Evolutionary conservation across 768 basidiomycete genomes (phyloP).

Genomic region (Russula abietina): DNA sequence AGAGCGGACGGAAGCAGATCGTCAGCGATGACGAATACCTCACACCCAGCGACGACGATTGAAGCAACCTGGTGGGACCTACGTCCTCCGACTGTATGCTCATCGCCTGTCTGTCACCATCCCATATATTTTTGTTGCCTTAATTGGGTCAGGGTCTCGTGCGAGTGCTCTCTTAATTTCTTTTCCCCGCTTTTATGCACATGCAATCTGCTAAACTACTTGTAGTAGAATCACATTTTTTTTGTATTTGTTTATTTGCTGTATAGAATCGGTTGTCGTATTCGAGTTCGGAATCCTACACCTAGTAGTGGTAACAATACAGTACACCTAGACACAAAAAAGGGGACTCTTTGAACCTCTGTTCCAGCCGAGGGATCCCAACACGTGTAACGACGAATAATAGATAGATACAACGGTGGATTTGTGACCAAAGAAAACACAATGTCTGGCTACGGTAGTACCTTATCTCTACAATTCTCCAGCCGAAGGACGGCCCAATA

Average conservation of each 20-base stretch:
- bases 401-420: constrained; percentile 7
- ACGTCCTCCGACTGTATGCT: neutral
- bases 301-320: constrained; percentile 11
- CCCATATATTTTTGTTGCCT: neutral
- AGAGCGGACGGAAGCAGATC: constrained; percentile 62
- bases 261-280: constrained; percentile 21
- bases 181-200: neutral
- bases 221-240: constrained; percentile 22
- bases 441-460: neutral
- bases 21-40: constrained; percentile 62
- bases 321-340: neutral
- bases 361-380: neutral
- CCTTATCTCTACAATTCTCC: constrained; percentile 10
- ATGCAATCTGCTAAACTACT: constrained; percentile 12
- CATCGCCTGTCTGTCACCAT: neutral
- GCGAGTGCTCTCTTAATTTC: neutral
- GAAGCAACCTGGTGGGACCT: neutral
- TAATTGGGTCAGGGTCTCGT: neutral
- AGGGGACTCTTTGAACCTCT: neutral
- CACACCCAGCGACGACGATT: constrained; percentile 62
- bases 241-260: constrained; percentile 23
- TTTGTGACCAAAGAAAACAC: constrained; percentile 2
- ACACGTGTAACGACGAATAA: neutral
- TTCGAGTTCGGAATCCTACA: constrained; percentile 14
- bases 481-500: neutral